phyloP scores from a whole-genome alignment of 345 rosid genomes.

The Kernera saxatilis region DNA sequence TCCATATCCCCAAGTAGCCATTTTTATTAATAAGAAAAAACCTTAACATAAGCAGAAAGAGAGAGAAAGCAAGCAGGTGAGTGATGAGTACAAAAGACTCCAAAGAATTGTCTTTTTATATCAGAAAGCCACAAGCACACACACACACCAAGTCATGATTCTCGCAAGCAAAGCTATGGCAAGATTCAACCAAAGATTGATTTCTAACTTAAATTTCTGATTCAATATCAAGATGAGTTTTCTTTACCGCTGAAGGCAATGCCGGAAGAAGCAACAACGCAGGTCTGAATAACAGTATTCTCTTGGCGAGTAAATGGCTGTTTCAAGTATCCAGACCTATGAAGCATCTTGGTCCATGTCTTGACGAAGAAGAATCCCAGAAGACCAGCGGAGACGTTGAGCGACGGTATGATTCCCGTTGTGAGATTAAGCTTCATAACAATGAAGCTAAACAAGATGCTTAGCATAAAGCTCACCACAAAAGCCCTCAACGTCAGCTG shows the following conservation, averaged over 20 bases:
- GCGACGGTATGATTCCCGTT: constrained; percentile 66
- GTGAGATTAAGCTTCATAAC: constrained; percentile 71
- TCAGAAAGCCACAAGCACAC: constrained; percentile 1
- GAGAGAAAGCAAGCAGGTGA: constrained; percentile 3
- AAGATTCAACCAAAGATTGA: not conserved
- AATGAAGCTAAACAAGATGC: constrained; percentile 61
- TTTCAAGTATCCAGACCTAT: constrained; percentile 34
- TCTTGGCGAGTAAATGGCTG: constrained; percentile 76
- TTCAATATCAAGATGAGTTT: not conserved
- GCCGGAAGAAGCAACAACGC: constrained; percentile 78
- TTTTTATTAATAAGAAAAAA: not conserved
- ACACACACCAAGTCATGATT: not conserved
- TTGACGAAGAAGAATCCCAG: constrained; percentile 65
- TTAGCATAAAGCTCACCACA: constrained; percentile 49
- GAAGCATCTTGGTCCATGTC: constrained; percentile 55
- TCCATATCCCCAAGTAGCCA: constrained; percentile 19
- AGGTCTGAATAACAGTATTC: constrained; percentile 76
- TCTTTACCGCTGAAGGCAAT: constrained; percentile 65
- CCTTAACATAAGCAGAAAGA: not conserved
- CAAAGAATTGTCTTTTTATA: not conserved
- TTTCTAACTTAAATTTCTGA: not conserved
- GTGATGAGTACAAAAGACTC: constrained; percentile 12
- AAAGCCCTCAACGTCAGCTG: constrained; percentile 66
- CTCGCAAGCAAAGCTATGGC: not conserved
- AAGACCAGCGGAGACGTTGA: constrained; percentile 69